A percentile compares a stretch with the other conserved stretches of the same genome.
phyloP scores from a whole-genome alignment of 345 rosid species.

The Eutrema japonicum region DNA sequence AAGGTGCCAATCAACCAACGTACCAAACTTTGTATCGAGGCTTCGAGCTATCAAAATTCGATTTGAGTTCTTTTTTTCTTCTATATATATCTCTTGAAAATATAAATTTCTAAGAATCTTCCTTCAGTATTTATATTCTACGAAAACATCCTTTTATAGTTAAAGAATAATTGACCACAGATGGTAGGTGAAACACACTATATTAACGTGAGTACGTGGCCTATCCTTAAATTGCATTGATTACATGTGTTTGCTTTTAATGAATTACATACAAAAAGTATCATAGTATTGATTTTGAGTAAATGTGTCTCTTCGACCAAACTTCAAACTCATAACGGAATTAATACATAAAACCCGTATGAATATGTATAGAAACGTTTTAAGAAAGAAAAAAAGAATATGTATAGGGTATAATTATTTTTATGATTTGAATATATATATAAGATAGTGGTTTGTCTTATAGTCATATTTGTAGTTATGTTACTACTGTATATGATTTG shows the following conservation, averaged over 20 bases:
- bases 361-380: too few relatives aligned
- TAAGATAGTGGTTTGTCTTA: too few relatives aligned
- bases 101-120: slow-evolving; percentile 23
- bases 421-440: too few relatives aligned
- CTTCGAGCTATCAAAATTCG: slow-evolving; percentile 21
- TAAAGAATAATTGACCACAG: slow-evolving; percentile 19
- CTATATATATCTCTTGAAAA: background rate
- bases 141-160: slow-evolving; percentile 19
- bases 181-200: slow-evolving; percentile 23
- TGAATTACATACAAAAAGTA: background rate
- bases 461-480: too few relatives aligned
- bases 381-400: too few relatives aligned
- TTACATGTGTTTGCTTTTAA: slow-evolving; percentile 23
- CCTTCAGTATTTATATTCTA: slow-evolving; percentile 27
- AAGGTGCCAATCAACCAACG: slow-evolving; percentile 29
- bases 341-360: background rate
- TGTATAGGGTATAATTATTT: too few relatives aligned
- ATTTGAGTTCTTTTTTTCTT: slow-evolving; percentile 30
- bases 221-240: slow-evolving; percentile 14
- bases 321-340: background rate
- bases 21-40: background rate
- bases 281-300: background rate
- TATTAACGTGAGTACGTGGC: background rate
- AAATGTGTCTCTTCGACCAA: background rate
- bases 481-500: too few relatives aligned